A percentile compares a stretch with the other conserved stretches of the same genome.
phyloP scores from a whole-genome alignment of 2,329 filamentous ascomycete species.

The Capronia epimyces region DNA sequence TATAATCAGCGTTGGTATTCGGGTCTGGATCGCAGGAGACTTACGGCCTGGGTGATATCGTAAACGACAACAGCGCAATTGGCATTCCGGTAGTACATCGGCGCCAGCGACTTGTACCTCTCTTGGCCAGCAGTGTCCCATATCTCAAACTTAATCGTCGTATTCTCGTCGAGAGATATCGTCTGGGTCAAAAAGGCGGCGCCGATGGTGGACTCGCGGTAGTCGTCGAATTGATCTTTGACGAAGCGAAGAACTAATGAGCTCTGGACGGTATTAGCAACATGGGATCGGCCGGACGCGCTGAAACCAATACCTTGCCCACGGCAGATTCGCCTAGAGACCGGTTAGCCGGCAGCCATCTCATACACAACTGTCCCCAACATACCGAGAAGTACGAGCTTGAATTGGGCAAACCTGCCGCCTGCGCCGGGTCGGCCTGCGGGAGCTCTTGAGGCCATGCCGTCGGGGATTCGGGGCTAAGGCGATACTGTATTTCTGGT shows the following conservation, averaged over 20 bases:
- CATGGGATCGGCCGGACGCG: slow-evolving; percentile 9
- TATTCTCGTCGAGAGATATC: slow-evolving; percentile 94
- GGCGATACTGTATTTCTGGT: not conserved
- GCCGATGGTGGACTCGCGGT: slow-evolving; percentile 95
- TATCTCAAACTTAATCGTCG: slow-evolving; percentile 99
- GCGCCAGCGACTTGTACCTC: slow-evolving; percentile 95
- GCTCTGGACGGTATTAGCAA: slow-evolving; percentile 55
- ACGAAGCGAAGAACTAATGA: slow-evolving; percentile 97
- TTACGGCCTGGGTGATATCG: slow-evolving; percentile 97
- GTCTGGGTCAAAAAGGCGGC: slow-evolving; percentile 98
- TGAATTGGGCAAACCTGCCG: slow-evolving; percentile 90
- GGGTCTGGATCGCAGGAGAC: slow-evolving; percentile 33
- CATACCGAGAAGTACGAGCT: slow-evolving; percentile 92
- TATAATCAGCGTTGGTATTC: slow-evolving; percentile 13
- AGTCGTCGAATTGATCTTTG: slow-evolving; percentile 99
- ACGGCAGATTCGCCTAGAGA: slow-evolving; percentile 88
- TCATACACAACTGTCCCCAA: slow-evolving; percentile 13
- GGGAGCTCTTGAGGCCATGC: slow-evolving; percentile 83
- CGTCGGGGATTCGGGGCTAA: slow-evolving; percentile 27
- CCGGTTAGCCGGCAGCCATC: slow-evolving; percentile 36
- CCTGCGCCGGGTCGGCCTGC: slow-evolving; percentile 57
- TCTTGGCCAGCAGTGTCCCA: slow-evolving; percentile 99
- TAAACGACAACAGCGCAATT: slow-evolving; percentile 99
- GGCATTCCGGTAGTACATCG: slow-evolving; percentile 99
- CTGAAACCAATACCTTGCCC: slow-evolving; percentile 66